Base-by-base conservation (phyloP, 495 filamentous ascomycete species). In the Lophiotrema nucula region DNA sequence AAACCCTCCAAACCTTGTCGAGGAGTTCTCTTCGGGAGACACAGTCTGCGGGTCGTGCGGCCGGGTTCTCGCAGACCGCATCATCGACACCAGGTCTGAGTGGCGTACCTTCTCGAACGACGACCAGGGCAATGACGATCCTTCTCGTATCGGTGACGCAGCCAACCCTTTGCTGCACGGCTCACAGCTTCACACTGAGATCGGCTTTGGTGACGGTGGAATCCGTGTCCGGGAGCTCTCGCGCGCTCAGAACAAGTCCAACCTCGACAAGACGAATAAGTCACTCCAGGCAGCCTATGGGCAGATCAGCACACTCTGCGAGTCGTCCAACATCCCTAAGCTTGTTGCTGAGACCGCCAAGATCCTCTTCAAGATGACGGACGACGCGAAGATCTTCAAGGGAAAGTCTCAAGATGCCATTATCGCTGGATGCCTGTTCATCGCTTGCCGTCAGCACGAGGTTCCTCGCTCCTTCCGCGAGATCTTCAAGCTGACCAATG, bases 91-190 rank as follows among this genome's bases (percentile, higher is more conserved):
- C 57, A 86, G 95, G 47, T 96, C 90, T 47, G 93, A 98, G 76
- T 98, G 93, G 93, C 89, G 93, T 66, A 98, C 95, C 6, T 98
- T 98, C 73, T 87, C 89, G 56, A 97, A 96, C 73, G 93, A 98
- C 65, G 95, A 98, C 66, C 89, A 95, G 71, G 82, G 81, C 51
- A 90, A 87, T 69, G 93, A 97, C 62, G 93, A 98, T 69, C 93
- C 93, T 0, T 95, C 89, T 48, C 93, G 93, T 90, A 93, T 98
- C 63, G 93, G 93, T 73, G 93, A 97, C 47, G 89, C 83, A 0
- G 82, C 83, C 35, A 96, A 97, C 65, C 81, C 87, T 18, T 80
- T 97, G 53, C 80, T 95, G 35, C 90, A 96, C 65, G 95, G 92
- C 42, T 86, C 89, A 56, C 92, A 97, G 74, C 85, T 98, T 38